Conservation (phyloP, 2,329 filamentous ascomycete genomes). For the Penicillium occitanis region DNA sequence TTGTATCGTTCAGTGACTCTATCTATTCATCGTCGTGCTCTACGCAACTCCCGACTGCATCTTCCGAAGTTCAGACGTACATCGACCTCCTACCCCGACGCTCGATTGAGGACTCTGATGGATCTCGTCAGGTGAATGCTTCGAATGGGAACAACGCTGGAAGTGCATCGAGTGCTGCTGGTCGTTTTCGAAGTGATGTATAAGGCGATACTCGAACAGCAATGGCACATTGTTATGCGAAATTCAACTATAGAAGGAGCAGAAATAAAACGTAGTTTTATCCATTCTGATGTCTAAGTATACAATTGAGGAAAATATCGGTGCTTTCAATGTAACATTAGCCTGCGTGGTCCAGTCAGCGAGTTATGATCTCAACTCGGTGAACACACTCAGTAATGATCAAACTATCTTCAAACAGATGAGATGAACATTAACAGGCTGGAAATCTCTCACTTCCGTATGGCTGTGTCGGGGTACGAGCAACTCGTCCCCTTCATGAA, state of each 20-base stretch:
- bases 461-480: too few relatives aligned
- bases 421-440: too few relatives aligned
- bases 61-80: conserved; percentile 18
- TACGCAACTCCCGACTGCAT: conserved; percentile 19
- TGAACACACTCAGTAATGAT: too few relatives aligned
- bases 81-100: conserved; percentile 12
- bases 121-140: background rate
- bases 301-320: too few relatives aligned
- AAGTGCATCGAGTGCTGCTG: background rate
- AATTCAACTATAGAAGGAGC: background rate
- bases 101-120: background rate
- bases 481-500: too few relatives aligned
- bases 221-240: conserved; percentile 11
- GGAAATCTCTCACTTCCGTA: too few relatives aligned
- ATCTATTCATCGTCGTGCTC: conserved; percentile 25
- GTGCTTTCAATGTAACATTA: too few relatives aligned
- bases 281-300: too few relatives aligned
- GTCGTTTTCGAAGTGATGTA: background rate
- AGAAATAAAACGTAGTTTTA: background rate
- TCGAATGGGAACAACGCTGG: background rate
- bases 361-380: too few relatives aligned
- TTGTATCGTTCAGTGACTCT: conserved; percentile 25
- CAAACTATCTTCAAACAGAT: too few relatives aligned
- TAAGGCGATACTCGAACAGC: background rate
- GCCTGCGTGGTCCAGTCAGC: too few relatives aligned